Base-by-base conservation (phyloP, 192 early-diverging fungal genomes). In the Anaeromyces robustus region DNA sequence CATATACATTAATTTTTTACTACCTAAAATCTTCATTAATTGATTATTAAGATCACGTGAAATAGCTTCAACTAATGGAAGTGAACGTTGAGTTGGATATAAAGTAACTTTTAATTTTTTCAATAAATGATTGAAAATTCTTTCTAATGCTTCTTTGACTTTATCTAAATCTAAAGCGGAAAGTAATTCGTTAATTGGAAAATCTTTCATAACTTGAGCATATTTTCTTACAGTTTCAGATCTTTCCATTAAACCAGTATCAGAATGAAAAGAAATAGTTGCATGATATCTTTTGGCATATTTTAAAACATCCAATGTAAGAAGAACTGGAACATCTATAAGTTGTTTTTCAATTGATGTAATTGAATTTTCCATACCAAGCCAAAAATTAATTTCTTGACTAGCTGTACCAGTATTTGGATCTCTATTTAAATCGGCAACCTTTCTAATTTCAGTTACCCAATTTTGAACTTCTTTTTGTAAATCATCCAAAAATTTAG, bases 381-480 rank as follows among this genome's bases (percentile, higher is more conserved):
- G 87, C 98, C 98, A 99, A 85, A 99, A 99, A 86, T 97, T 97
- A 86, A 99, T 97, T 86, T 99, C 98, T 86, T 98, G 96, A 78
- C 93, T 93, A 29, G 97, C 96, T 11, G 95, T 94, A 16, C 96
- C 96, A 29, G 93, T 94, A 2, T 92, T 86, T 19, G 96, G 95
- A 81, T 99, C 98, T 78, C 98, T 92, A 77, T 91, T 88, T 78
- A 99, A 90, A 83, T 96, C 95, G 59, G 97, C 98, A 26, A 99
- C 97, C 83, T 98, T 98, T 83, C 99, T 96, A 84, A 99, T 99
- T 85, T 99, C 98, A 83, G 96, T 96, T 85, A 98, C 95, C 98
- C 98, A 99, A 12, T 92, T 93, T 82, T 99, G 98, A 39, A 99
- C 97, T 81, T 97, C 95, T 79, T 89, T 87, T 85, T 98, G 97